phyloP scores from a whole-genome alignment of 768 basidiomycete genomes.

The Tylopilus subfusipes region DNA sequence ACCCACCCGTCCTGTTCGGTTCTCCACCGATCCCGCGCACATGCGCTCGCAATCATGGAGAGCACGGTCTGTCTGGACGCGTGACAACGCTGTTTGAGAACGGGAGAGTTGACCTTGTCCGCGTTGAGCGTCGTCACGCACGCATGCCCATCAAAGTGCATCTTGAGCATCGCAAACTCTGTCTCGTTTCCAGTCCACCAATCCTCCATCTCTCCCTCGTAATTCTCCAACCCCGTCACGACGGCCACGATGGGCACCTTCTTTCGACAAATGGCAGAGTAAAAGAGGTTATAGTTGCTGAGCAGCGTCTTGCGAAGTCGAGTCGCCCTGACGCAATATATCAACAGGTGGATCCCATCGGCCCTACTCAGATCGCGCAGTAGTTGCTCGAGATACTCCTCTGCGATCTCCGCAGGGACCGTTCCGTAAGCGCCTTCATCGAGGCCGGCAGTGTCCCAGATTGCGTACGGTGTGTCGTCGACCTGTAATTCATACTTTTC shows the following conservation, averaged over 20 bases:
- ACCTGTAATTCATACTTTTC: conserved; percentile 27
- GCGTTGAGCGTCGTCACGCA: conserved; percentile 38
- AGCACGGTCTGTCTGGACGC: conserved; percentile 25
- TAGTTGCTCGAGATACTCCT: conserved; percentile 23
- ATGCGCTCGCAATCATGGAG: conserved; percentile 17
- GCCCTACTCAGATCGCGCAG: conserved; percentile 25
- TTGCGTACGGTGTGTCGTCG: conserved; percentile 19
- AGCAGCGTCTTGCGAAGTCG: conserved; percentile 27
- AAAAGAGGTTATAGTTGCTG: conserved; percentile 39
- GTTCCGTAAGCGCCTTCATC: conserved; percentile 34
- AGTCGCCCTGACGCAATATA: conserved; percentile 34
- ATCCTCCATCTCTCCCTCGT: conserved; percentile 27
- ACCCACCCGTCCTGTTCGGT: conserved; percentile 21
- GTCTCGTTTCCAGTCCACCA: conserved; percentile 35
- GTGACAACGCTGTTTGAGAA: conserved; percentile 25
- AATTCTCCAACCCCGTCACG: conserved; percentile 38
- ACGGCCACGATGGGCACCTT: conserved; percentile 37
- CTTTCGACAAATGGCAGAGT: conserved; percentile 33
- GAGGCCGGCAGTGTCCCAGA: conserved; percentile 41
- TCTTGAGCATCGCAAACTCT: conserved; percentile 27
- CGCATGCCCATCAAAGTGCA: conserved; percentile 36
- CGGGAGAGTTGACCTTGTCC: conserved; percentile 28
- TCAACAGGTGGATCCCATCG: conserved; percentile 28
- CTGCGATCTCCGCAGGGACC: conserved; percentile 30
- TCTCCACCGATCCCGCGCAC: conserved; percentile 25